These are phyloP conservation scores for Clitopilus passeckerianus DNA, from an alignment of 768 basidiomycete genomes.

Conservation along the genomic window DNA sequence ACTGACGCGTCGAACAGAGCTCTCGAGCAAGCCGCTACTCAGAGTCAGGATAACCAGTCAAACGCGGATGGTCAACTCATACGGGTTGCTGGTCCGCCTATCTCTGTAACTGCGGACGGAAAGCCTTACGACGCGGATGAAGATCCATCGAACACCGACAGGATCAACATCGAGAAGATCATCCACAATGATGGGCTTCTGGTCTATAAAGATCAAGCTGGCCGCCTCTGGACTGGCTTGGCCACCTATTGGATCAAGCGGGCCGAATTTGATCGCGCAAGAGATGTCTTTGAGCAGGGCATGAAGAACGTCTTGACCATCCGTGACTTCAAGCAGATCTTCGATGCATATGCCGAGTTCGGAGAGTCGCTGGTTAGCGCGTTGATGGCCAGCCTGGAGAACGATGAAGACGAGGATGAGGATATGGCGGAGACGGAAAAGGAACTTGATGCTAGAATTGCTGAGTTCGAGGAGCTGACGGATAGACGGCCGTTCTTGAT, in stretches of 20 bases:
- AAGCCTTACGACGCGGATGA: slow-evolving; percentile 78
- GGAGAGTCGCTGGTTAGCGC: slow-evolving; percentile 85
- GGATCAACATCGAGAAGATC: slow-evolving; percentile 84
- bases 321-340: slow-evolving; percentile 96
- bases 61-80: slow-evolving; percentile 24
- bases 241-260: slow-evolving; percentile 99
- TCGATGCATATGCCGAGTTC: slow-evolving; percentile 95
- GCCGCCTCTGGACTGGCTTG: slow-evolving; percentile 91
- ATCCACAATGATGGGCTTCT: slow-evolving; percentile 81
- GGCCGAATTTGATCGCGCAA: slow-evolving; percentile 90
- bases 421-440: slow-evolving; percentile 73
- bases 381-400: slow-evolving; percentile 80
- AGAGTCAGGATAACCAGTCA: slow-evolving; percentile 23
- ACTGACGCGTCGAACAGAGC: slow-evolving; percentile 53
- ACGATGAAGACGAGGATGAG: slow-evolving; percentile 69
- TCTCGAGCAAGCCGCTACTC: slow-evolving; percentile 29
- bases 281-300: slow-evolving; percentile 83
- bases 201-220: slow-evolving; percentile 95
- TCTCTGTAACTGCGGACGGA: slow-evolving; percentile 47
- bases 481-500: slow-evolving; percentile 94
- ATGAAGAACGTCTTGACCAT: slow-evolving; percentile 83
- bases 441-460: slow-evolving; percentile 86
- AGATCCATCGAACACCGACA: slow-evolving; percentile 64
- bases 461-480: slow-evolving; percentile 89
- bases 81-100: slow-evolving; percentile 15